phyloP scores from a whole-genome alignment of 2,329 filamentous ascomycete genomes.

The Verticillium albo-atrum region DNA sequence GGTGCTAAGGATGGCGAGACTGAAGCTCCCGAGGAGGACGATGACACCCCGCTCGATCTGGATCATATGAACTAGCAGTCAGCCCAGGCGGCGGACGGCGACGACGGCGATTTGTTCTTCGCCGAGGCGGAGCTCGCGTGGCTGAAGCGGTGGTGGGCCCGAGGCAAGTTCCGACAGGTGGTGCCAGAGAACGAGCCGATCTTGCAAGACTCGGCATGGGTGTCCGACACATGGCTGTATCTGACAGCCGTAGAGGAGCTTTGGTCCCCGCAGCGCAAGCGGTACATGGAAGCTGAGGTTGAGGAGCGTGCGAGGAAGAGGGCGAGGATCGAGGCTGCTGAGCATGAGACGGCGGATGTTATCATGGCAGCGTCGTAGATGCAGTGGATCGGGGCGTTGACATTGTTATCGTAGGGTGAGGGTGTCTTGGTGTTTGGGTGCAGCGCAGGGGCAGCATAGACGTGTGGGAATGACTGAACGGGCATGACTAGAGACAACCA shows the following conservation, averaged over 20 bases:
- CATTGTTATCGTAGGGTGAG: not conserved
- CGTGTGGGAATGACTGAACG: not conserved
- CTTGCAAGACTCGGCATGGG: not conserved
- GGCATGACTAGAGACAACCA: not conserved
- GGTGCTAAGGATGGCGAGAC: not conserved
- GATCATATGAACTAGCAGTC: not conserved
- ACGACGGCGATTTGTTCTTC: not conserved
- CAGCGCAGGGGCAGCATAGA: not conserved
- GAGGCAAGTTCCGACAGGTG: not conserved
- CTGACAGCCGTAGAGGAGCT: not conserved
- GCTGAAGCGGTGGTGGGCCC: not conserved
- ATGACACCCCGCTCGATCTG: not conserved
- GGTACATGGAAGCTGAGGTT: not conserved
- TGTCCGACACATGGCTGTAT: not conserved
- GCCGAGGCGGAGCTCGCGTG: not conserved
- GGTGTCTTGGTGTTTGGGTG: not conserved
- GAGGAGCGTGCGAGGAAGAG: not conserved
- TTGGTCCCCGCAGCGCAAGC: not conserved
- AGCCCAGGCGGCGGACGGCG: not conserved
- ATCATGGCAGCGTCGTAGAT: not conserved
- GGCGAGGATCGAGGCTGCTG: not conserved
- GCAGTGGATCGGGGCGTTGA: not conserved
- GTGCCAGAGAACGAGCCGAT: not conserved
- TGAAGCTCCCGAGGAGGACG: not conserved
- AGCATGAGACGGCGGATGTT: not conserved